Base-by-base conservation (phyloP, 176 grass and related monocot species). In the Triticum urartu region DNA sequence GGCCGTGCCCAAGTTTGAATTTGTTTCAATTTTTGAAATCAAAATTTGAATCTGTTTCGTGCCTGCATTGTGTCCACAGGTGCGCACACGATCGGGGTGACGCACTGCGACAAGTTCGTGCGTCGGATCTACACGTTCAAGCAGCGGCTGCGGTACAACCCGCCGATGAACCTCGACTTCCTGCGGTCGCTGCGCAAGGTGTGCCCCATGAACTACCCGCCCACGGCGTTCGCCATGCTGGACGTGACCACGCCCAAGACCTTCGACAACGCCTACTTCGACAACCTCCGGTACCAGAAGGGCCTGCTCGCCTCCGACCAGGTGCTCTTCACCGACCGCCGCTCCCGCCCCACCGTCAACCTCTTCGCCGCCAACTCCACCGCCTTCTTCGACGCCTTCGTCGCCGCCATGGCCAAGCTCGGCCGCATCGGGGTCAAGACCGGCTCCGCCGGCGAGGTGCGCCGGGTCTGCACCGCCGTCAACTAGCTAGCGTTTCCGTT, bases 221-320 rank as follows among this genome's bases (percentile, higher is more conserved):
- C 89, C 2, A 81, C 89, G 0, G 11, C 89, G 25, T 83, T 91
- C 43, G 91, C 87, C 1, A 85, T 89, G 88, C 81, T 95, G 5
- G 94, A 95, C 84, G 72, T 30, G 2, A 21, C 89, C 13, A 91
- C 94, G 24, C 94, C 94, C 14, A 40, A 11, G 47, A 68, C 88
- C 24, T 97, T 97, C 82, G 94, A 97, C 91, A 97, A 97, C 80
- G 81, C 83, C 74, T 97, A 97, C 90, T 97, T 92, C 68, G 81
- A 90, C 89, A 97, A 93, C 87, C 88, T 97, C 38, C 89, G 90
- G 1, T 89, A 85, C 77, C 87, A 90, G 81, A 93, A 89, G 90
- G 94, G 94, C 68, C 74, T 97, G 73, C 77, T 97, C 35, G 92
- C 92, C 79, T 97, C 94, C 34, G 94, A 97, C 83, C 92, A 93